These are phyloP conservation scores for Yamadazyma membranifaciens DNA, from an alignment of 1,139 yeast species.

Conservation along the genomic window DNA sequence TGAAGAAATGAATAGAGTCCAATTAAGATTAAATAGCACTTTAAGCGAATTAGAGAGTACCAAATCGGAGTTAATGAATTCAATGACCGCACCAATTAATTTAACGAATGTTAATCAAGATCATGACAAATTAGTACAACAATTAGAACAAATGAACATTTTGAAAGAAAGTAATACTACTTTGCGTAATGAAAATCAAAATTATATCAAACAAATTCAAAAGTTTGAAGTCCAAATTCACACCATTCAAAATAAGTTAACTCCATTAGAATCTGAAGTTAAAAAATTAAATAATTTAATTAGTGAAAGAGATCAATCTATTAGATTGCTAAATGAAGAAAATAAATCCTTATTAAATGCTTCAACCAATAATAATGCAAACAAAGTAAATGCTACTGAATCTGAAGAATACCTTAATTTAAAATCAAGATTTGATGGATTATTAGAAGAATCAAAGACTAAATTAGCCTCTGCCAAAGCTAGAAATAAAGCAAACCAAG, in stretches of 20 bases:
- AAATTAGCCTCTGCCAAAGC: conserved; percentile 23
- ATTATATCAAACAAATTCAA: conserved; percentile 22
- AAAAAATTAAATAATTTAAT: conserved; percentile 24
- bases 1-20: conserved; percentile 50
- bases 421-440: conserved; percentile 24
- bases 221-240: conserved; percentile 23
- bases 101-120: conserved; percentile 43
- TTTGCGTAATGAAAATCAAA: conserved; percentile 53
- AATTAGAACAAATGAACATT: conserved; percentile 66
- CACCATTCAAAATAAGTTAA: conserved; percentile 16
- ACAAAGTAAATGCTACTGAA: conserved; percentile 12
- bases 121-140: conserved; percentile 54
- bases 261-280: conserved; percentile 22
- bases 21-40: conserved; percentile 39
- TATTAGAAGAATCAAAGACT: conserved; percentile 36
- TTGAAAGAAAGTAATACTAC: conserved; percentile 73
- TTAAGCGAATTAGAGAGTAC: conserved; percentile 44
- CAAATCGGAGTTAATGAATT: conserved; percentile 40
- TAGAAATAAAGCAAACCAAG: conserved; percentile 22
- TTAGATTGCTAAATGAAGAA: conserved; percentile 37
- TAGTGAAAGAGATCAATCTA: conserved; percentile 23
- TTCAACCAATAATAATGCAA: conserved; percentile 7
- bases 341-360: conserved; percentile 27
- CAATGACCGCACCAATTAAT: conserved; percentile 33
- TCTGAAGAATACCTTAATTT: conserved; percentile 21